Evolutionary conservation across 306 rosid species (phyloP).

Genomic region (Luffa aegyptiaca): DNA sequence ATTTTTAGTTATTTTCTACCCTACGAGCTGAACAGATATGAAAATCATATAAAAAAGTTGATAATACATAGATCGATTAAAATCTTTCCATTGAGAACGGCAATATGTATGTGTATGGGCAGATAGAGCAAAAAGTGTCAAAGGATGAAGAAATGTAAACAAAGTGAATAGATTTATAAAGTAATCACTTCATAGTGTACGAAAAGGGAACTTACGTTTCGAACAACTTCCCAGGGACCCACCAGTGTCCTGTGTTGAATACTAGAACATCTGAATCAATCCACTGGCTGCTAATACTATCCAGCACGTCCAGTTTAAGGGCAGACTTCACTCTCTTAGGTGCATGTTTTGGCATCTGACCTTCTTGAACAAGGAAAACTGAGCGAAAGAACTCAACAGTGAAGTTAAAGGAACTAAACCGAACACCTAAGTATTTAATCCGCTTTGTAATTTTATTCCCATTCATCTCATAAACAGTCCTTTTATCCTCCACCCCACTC

Average conservation of each 20-base stretch:
- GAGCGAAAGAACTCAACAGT: slow-evolving; percentile 75
- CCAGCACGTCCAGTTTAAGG: slow-evolving; percentile 57
- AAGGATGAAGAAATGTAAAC: not conserved
- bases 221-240: slow-evolving; percentile 84
- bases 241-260: slow-evolving; percentile 95
- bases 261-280: slow-evolving; percentile 68
- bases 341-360: slow-evolving; percentile 42
- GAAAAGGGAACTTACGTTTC: slow-evolving; percentile 42
- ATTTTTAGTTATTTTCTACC: not conserved
- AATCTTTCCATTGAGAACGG: not conserved
- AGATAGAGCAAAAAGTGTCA: not conserved
- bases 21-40: not conserved
- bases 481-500: slow-evolving; percentile 74
- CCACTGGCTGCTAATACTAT: slow-evolving; percentile 61
- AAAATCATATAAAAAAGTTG: not conserved
- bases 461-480: slow-evolving; percentile 63
- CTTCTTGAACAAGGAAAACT: slow-evolving; percentile 66
- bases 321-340: slow-evolving; percentile 76
- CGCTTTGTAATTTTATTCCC: slow-evolving; percentile 52
- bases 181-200: not conserved
- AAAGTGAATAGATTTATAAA: not conserved
- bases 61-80: not conserved
- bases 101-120: not conserved
- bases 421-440: slow-evolving; percentile 60
- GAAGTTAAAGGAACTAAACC: slow-evolving; percentile 62